These are phyloP conservation scores for Nothophoma quercina DNA, from an alignment of 2,329 filamentous ascomycete genomes.

Conservation along the genomic window DNA sequence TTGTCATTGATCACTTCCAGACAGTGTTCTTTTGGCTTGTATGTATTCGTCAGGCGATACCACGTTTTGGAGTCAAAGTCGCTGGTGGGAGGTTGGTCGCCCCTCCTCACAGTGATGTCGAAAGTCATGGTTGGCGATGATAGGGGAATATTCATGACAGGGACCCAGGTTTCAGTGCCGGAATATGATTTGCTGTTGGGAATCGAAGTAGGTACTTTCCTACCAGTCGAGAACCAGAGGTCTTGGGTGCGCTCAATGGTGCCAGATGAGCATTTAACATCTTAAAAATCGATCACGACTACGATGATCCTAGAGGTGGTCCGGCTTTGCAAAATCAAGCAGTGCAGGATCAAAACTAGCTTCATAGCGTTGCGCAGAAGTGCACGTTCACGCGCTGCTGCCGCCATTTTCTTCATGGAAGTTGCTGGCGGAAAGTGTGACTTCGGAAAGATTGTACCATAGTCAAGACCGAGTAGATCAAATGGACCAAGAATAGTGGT, in stretches of 20 bases:
- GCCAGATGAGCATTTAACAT: constrained; percentile 25
- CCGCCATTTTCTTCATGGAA: constrained; percentile 25
- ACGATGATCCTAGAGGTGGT: constrained; percentile 20
- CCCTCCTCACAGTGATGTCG: constrained; percentile 28
- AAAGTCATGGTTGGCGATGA: constrained; percentile 28
- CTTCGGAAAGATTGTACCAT: constrained; percentile 33
- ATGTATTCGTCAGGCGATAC: constrained; percentile 35
- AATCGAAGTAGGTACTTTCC: constrained; percentile 26
- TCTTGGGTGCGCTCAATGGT: constrained; percentile 28
- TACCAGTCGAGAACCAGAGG: constrained; percentile 32
- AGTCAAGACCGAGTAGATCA: constrained; percentile 26
- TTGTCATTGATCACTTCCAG: constrained; percentile 36
- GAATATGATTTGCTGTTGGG: constrained; percentile 31
- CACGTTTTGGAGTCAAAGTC: constrained; percentile 27
- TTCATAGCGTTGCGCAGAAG: constrained; percentile 25
- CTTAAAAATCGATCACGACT: constrained; percentile 34
- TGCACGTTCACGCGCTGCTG: constrained; percentile 26
- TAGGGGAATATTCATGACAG: constrained; percentile 26
- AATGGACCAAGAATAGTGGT: constrained; percentile 3
- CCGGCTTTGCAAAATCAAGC: not conserved
- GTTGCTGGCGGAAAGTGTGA: constrained; percentile 21
- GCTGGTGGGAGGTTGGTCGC: constrained; percentile 4
- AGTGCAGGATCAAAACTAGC: constrained; percentile 7
- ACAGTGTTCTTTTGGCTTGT: constrained; percentile 19
- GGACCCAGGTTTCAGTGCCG: constrained; percentile 26